Evolutionary conservation across 495 filamentous ascomycete species (phyloP).

Genomic region (Trypethelium eluteriae): DNA sequence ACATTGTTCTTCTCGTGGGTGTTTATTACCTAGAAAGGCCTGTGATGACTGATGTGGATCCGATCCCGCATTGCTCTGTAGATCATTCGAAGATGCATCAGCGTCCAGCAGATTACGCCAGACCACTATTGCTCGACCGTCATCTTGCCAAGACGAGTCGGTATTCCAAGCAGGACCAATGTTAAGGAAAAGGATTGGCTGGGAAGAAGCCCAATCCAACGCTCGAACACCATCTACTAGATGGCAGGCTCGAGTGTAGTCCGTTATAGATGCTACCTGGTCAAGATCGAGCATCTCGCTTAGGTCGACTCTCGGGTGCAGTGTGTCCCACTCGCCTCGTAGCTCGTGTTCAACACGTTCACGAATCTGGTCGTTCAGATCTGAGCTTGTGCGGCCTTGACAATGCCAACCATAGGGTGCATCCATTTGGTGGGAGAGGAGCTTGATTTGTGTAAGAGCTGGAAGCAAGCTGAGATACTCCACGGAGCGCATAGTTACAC

Average conservation of each 20-base stretch:
- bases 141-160: neutral
- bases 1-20: neutral
- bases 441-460: neutral
- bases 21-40: neutral
- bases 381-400: neutral
- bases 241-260: neutral
- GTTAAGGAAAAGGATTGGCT: neutral
- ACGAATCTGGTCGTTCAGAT: neutral
- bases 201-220: neutral
- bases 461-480: neutral
- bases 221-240: neutral
- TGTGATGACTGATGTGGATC: neutral
- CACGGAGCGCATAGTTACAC: neutral
- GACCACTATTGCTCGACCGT: neutral
- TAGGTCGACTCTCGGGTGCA: neutral
- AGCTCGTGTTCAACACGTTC: neutral
- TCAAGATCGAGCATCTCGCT: neutral
- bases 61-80: too few relatives aligned
- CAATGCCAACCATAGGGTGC: neutral
- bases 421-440: neutral
- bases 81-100: neutral
- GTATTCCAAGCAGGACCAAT: neutral
- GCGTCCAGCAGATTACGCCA: neutral
- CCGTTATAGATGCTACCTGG: neutral
- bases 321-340: too few relatives aligned